These are phyloP conservation scores for Trypanosoma cruzi DNA, from an alignment of 208 protist genomes.

Conservation along the genomic window DNA sequence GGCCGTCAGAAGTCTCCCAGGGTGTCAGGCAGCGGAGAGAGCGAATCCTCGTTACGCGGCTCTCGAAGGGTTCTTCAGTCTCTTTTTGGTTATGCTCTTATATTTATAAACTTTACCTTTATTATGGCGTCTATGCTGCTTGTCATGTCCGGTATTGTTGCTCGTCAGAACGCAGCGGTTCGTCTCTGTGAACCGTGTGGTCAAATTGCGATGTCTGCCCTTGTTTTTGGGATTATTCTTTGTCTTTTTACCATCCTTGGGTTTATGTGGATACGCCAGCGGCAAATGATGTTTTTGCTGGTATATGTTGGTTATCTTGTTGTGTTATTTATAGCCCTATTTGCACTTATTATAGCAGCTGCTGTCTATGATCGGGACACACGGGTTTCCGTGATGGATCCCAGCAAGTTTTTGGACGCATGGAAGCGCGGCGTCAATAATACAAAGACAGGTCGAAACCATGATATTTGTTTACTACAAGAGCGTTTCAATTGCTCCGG, in stretches of 20 bases:
- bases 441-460: conserved; percentile 12
- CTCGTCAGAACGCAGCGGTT: conserved; percentile 27
- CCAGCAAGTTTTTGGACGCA: conserved; percentile 14
- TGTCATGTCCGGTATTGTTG: conserved; percentile 36
- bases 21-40: not conserved
- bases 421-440: conserved; percentile 32
- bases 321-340: conserved; percentile 24
- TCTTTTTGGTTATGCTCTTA: conserved; percentile 34
- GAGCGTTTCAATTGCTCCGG: conserved; percentile 33
- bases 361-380: conserved; percentile 19
- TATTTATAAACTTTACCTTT: conserved; percentile 45
- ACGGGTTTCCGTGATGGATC: conserved; percentile 16
- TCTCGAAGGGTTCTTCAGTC: conserved; percentile 5
- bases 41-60: not conserved
- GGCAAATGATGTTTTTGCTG: conserved; percentile 34
- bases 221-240: conserved; percentile 32
- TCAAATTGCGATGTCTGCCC: conserved; percentile 14
- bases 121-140: conserved; percentile 35
- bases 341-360: conserved; percentile 26
- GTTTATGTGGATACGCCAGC: conserved; percentile 39
- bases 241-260: conserved; percentile 35
- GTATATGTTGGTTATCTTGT: conserved; percentile 31
- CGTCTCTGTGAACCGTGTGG: conserved; percentile 22
- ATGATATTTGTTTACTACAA: conserved; percentile 32
- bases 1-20: not conserved